These are phyloP conservation scores for Cudoniella acicularis DNA, from an alignment of 495 filamentous ascomycete genomes.

Conservation along the genomic window DNA sequence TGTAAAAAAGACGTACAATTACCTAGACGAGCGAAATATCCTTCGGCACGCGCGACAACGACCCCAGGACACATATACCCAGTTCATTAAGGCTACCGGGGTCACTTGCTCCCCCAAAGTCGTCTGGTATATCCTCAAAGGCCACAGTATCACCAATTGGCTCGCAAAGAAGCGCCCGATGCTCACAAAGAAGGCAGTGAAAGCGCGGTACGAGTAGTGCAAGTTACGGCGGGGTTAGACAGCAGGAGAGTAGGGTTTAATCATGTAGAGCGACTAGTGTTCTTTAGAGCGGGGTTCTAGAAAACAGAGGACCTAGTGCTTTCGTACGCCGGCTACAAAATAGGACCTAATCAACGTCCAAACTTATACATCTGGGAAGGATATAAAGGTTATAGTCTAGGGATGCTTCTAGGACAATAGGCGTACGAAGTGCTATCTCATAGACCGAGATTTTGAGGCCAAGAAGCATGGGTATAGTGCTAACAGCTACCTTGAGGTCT, in stretches of 20 bases:
- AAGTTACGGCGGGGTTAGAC: neutral
- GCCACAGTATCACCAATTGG: neutral
- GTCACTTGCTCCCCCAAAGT: neutral
- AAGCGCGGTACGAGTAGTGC: neutral
- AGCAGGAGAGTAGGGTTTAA: neutral
- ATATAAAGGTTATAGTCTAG: neutral
- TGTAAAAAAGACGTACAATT: neutral
- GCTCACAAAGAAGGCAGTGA: neutral
- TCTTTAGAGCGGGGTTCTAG: neutral
- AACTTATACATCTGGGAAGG: constrained; percentile 2
- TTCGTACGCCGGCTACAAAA: neutral
- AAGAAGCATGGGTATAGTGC: constrained; percentile 3
- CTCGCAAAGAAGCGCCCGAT: constrained; percentile 20
- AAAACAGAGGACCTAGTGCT: neutral
- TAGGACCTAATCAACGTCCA: neutral
- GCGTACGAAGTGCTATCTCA: neutral
- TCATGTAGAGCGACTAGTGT: neutral
- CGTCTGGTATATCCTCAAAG: neutral
- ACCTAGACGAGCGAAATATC: neutral
- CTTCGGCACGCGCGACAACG: neutral
- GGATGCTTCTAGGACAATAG: neutral
- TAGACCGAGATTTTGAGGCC: constrained; percentile 3
- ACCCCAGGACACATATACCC: neutral
- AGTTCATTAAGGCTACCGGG: neutral
- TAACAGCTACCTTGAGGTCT: neutral